Evolutionary conservation across 306 rosid genomes (phyloP), one percentile per base, ranked within the genome.

Genomic region (Adenanthera pavonina): DNA sequence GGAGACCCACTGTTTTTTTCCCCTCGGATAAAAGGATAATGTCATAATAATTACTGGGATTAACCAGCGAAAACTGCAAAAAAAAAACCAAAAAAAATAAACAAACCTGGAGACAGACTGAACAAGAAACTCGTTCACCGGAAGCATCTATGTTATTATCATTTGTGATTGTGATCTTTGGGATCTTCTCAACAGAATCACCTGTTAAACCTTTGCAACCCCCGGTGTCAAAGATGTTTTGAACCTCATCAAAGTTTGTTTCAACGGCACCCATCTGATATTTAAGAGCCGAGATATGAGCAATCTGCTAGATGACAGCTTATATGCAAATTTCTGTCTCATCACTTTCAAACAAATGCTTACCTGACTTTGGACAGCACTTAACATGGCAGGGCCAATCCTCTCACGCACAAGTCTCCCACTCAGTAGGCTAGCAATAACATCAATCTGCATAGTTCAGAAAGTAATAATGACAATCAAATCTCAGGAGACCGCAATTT

Each of bases 331-430:
- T 38, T 60, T 38, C 76, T 71, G 64, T 47, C 38, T 62, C 72
- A 54, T 69, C 54, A 38, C 25, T 53, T 52, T 6, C 62, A 43
- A 9, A 72, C 81, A 69, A 84, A 74, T 67, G n/a, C 14, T 41
- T 90, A 96, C 99, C 98, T 93, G 99, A 83, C 98, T 96, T 85
- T 96, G 99, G 34, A 96, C 99, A 10, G 99, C 99, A 81, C 98
- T 96, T 72, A 96, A 89, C 97, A 96, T 96, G 64, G 99, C 99
- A 0, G 98, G 99, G 79, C 99, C 98, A 7, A 96, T 96, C 84
- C 97, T 88, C 87, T 96, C 99, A 0, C 99, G 99, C 64, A 96
- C 99, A 20, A 96, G 83, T 81, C 99, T 94, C 57, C 99, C 99
- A 77, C 98, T 96, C 57, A 96, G 84, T 61, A 96, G 93, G 86